Conservation (phyloP, 1,139 yeast species). For the Hemisphaericaspora subhashii region DNA sequence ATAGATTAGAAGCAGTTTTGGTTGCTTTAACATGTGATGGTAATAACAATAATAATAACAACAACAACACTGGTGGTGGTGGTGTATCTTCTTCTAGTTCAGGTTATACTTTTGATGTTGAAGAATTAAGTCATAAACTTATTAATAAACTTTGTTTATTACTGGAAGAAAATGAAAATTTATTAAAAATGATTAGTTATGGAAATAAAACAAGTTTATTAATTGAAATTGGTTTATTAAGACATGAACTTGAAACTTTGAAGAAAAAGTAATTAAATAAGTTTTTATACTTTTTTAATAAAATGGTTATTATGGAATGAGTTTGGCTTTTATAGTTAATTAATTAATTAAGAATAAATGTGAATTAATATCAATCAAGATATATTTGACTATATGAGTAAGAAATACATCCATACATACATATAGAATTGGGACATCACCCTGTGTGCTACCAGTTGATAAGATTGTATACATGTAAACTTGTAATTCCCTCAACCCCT, state of each 20-base stretch:
- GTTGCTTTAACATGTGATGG: conserved; percentile 19
- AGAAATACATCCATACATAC: too few species aligned
- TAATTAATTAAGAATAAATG: too few species aligned
- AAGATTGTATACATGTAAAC: too few species aligned
- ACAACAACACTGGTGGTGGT: conserved; percentile 28
- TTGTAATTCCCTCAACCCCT: too few species aligned
- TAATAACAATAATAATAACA: too few species aligned
- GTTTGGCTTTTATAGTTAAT: too few species aligned
- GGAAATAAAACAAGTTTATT: conserved; percentile 72
- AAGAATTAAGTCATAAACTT: conserved; percentile 76
- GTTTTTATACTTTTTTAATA: neutral
- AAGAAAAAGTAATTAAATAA: conserved; percentile 6
- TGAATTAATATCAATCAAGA: too few species aligned
- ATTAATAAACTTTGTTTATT: conserved; percentile 61
- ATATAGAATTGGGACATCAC: too few species aligned
- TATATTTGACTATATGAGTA: too few species aligned
- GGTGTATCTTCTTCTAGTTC: conserved; percentile 14
- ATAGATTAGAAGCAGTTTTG: conserved; percentile 62
- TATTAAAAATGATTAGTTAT: conserved; percentile 68
- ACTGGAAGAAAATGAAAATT: conserved; percentile 68
- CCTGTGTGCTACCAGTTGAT: too few species aligned
- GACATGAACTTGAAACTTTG: conserved; percentile 25
- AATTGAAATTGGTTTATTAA: conserved; percentile 62
- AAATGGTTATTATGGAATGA: too few species aligned
- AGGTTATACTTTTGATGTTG: conserved; percentile 56